Base-by-base conservation (phyloP, 805 yeast species). In the Schwanniomyces pseudopolymorphus region DNA sequence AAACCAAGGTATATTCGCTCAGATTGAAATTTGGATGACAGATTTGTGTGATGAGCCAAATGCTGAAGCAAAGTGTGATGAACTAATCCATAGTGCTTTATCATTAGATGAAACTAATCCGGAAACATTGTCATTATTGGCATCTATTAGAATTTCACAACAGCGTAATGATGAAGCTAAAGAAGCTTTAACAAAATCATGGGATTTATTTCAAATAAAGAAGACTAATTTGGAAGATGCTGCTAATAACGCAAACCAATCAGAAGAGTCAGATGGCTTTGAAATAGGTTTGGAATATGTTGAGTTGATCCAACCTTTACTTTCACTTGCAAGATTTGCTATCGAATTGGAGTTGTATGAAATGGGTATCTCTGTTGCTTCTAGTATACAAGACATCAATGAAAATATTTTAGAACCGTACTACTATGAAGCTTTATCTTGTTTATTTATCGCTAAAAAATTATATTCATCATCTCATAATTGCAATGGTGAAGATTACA, bases 1-100 rank as follows among this genome's bases (percentile, higher is more conserved):
- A 40, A 81, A 85, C 52, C 87, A 84, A 59, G 96, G 92, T 0
- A 70, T 89, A 22, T 83, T 92, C 54, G 84, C 96, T 5, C 78
- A 85, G 70, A 87, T 94, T 58, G 99, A 92, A 66, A 86, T 89
- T 47, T 91, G 96, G 96, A 89, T 90, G 97, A 92, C 98, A 1
- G 97, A 92, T 70, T 72, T 91, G 52, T 91, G 98, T 71, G 89
- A 91, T 96, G 96, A 89, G 58, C 82, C 82, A 2, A 83, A 85
- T 54, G 98, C 98, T 2, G 98, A 94, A 66, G 19, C 63, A 7
- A 77, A 81, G 63, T 94, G 98, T 68, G 87, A 90, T 56, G 74
- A 74, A 45, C 73, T 88, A 53, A 84, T 91, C 45, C 66, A 78
- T 9, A 79, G 78, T 54, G 82, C 95, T 1, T 66, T 89, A 58